These are phyloP conservation scores for Zelonia costaricensis DNA, from an alignment of 208 protist genomes.

Conservation along the genomic window DNA sequence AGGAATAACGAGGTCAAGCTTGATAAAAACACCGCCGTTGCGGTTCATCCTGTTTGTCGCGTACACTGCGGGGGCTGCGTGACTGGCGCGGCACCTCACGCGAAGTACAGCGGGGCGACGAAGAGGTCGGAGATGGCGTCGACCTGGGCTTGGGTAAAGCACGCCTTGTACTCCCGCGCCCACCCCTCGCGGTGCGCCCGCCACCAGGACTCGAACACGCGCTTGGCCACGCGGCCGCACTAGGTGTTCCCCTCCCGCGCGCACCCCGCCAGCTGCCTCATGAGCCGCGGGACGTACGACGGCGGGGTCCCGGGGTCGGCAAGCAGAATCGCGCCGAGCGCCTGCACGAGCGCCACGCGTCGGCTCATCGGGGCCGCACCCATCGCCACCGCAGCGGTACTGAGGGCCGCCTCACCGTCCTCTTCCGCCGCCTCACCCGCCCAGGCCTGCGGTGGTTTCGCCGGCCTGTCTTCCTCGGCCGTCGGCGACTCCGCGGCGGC, in stretches of 20 bases:
- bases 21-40: not conserved
- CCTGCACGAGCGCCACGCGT: conserved; percentile 53
- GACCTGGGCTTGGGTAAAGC: conserved; percentile 60
- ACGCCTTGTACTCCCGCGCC: conserved; percentile 58
- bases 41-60: too few species aligned
- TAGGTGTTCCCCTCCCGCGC: conserved; percentile 42
- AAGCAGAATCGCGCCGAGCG: conserved; percentile 61
- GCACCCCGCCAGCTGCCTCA: conserved; percentile 47
- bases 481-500: not conserved
- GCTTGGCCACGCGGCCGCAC: conserved; percentile 47
- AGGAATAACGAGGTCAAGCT: not conserved
- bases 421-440: not conserved
- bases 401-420: not conserved
- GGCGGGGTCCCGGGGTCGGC: conserved; percentile 54
- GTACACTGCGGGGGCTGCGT: too few species aligned
- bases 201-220: conserved; percentile 82
- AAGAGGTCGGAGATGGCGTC: conserved; percentile 52
- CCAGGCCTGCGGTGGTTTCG: not conserved
- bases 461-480: not conserved
- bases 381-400: not conserved
- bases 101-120: conserved; percentile 59
- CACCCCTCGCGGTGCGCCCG: conserved; percentile 70
- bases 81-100: conserved; percentile 42
- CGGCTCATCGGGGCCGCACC: conserved; percentile 13
- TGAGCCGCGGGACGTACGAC: conserved; percentile 54